phyloP scores from a whole-genome alignment of 805 yeast species.

The Ogataea siamensis region DNA sequence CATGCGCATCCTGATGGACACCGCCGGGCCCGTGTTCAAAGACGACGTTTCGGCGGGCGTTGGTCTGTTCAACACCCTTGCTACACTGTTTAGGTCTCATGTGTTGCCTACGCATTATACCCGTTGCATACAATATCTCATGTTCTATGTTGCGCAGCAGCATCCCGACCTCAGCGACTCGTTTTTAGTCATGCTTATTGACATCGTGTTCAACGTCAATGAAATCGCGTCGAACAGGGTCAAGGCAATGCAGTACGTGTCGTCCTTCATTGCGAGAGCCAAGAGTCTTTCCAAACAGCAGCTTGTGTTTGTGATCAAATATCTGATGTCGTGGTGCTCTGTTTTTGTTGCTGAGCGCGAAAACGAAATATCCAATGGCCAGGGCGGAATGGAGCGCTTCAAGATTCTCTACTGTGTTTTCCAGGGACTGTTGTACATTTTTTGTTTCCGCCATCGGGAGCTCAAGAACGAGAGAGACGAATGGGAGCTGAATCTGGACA shows the following conservation, averaged over 20 bases:
- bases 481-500: slow-evolving; percentile 83
- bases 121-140: slow-evolving; percentile 77
- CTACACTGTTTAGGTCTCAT: slow-evolving; percentile 75
- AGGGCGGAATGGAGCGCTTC: slow-evolving; percentile 86
- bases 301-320: slow-evolving; percentile 76
- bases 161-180: slow-evolving; percentile 84
- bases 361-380: slow-evolving; percentile 61
- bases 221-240: slow-evolving; percentile 74
- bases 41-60: slow-evolving; percentile 59
- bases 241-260: slow-evolving; percentile 87
- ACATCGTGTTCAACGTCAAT: slow-evolving; percentile 69
- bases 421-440: slow-evolving; percentile 86
- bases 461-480: slow-evolving; percentile 41
- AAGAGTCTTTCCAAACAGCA: slow-evolving; percentile 67
- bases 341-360: slow-evolving; percentile 83
- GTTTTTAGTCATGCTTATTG: slow-evolving; percentile 76
- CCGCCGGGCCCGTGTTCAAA: slow-evolving; percentile 49
- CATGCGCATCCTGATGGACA: slow-evolving; percentile 53
- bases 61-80: slow-evolving; percentile 65
- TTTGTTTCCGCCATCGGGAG: slow-evolving; percentile 77
- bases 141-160: slow-evolving; percentile 79
- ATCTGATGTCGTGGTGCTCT: slow-evolving; percentile 79
- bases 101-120: slow-evolving; percentile 91
- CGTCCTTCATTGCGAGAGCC: slow-evolving; percentile 89
- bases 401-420: slow-evolving; percentile 86